phyloP scores from a whole-genome alignment of 2,329 filamentous ascomycete species.

The Trichophyton rubrum region DNA sequence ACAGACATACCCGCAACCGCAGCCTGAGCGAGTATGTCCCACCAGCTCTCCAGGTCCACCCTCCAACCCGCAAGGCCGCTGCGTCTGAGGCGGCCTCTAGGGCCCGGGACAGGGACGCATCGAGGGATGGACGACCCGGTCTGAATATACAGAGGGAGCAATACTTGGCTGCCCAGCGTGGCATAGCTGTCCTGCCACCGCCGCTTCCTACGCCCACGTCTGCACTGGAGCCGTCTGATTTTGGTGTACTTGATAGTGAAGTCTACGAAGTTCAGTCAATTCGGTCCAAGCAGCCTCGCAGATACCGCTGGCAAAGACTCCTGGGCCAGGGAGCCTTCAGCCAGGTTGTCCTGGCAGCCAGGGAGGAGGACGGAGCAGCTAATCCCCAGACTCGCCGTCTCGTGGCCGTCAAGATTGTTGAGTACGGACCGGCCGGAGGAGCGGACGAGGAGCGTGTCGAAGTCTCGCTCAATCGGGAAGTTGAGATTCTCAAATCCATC shows the following conservation, averaged over 20 bases:
- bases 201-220: conserved; percentile 69
- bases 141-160: conserved; percentile 57
- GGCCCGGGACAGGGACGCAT: conserved; percentile 15
- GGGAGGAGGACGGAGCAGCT: conserved; percentile 48
- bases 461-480: conserved; percentile 82
- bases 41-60: conserved; percentile 54
- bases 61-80: conserved; percentile 52
- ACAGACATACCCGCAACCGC: conserved; percentile 55
- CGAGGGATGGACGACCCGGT: conserved; percentile 25
- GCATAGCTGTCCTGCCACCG: conserved; percentile 48
- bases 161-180: conserved; percentile 66
- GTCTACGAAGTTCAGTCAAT: conserved; percentile 59
- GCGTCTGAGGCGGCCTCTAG: conserved; percentile 49
- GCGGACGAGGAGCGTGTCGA: conserved; percentile 88
- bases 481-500: conserved; percentile 82
- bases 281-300: conserved; percentile 54
- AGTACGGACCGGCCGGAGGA: conserved; percentile 85
- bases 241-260: conserved; percentile 13
- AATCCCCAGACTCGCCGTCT: conserved; percentile 40
- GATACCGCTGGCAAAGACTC: conserved; percentile 66
- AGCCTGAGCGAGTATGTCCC: conserved; percentile 84
- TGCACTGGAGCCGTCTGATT: conserved; percentile 48
- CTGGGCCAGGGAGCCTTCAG: conserved; percentile 94
- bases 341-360: conserved; percentile 81
- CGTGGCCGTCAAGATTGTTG: conserved; percentile 89